Conservation (phyloP, 2,329 filamentous ascomycete genomes). For the Cercospora zeina region DNA sequence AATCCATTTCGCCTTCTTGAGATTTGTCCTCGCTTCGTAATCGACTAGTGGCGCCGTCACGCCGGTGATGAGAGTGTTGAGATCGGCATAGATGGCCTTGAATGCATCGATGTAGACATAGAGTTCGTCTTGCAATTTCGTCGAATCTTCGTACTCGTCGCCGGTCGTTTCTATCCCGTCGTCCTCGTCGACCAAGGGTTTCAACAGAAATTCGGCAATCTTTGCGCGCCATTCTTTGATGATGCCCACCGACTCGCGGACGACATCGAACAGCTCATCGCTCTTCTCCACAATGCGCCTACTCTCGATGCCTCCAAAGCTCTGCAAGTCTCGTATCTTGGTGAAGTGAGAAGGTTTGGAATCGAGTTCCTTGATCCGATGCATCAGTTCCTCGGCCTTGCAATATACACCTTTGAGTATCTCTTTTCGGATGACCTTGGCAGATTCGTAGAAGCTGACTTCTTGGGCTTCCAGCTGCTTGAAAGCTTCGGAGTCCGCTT, state of each 20-base stretch:
- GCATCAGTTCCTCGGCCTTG: slow-evolving; percentile 67
- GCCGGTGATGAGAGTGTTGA: slow-evolving; percentile 73
- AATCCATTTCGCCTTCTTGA: slow-evolving; percentile 30
- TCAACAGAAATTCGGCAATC: slow-evolving; percentile 69
- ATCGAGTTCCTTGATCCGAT: slow-evolving; percentile 51
- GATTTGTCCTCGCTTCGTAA: slow-evolving; percentile 63
- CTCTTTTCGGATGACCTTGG: slow-evolving; percentile 75
- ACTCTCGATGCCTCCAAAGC: slow-evolving; percentile 70
- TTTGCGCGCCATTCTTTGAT: slow-evolving; percentile 74
- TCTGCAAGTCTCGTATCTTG: slow-evolving; percentile 53
- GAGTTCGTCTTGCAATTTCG: slow-evolving; percentile 82
- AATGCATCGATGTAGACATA: slow-evolving; percentile 82
- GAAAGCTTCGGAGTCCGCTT: slow-evolving; percentile 67
- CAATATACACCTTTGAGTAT: slow-evolving; percentile 62
- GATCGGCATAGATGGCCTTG: slow-evolving; percentile 73
- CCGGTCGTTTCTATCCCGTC: slow-evolving; percentile 73
- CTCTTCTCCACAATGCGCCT: slow-evolving; percentile 65
- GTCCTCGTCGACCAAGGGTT: slow-evolving; percentile 81
- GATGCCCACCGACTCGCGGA: slow-evolving; percentile 71
- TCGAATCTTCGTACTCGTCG: slow-evolving; percentile 85
- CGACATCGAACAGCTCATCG: slow-evolving; percentile 61
- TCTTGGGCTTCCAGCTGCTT: slow-evolving; percentile 68
- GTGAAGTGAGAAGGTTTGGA: slow-evolving; percentile 56
- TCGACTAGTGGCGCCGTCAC: slow-evolving; percentile 72
- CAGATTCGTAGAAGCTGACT: slow-evolving; percentile 70